These are phyloP conservation scores for Calonectria hongkongensis DNA, from an alignment of 2,329 filamentous ascomycete genomes.

Conservation along the genomic window DNA sequence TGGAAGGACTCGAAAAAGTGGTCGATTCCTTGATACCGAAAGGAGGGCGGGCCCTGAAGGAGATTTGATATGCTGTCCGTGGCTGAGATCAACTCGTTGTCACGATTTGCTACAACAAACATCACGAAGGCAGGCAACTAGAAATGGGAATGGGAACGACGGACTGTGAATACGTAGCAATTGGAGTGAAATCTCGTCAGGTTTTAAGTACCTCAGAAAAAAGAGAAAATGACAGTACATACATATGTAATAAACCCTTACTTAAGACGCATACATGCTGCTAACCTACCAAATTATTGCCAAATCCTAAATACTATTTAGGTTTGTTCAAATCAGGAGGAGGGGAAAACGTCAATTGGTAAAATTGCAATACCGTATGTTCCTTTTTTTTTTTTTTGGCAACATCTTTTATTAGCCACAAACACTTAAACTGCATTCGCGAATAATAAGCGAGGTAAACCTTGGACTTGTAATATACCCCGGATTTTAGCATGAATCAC, in stretches of 20 bases:
- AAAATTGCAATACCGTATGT: too few species aligned
- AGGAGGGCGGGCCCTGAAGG: neutral
- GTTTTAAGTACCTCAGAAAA: too few species aligned
- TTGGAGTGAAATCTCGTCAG: too few species aligned
- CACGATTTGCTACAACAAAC: neutral
- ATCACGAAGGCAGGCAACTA: neutral
- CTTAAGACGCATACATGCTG: too few species aligned
- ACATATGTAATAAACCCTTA: too few species aligned
- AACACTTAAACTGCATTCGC: neutral
- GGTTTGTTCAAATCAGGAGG: neutral
- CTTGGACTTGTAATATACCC: constrained; percentile 23
- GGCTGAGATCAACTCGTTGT: neutral
- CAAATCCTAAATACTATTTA: neutral
- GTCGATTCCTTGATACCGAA: neutral
- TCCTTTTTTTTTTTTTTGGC: too few species aligned
- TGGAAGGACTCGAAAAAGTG: neutral
- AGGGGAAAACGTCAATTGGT: neutral
- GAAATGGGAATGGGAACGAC: too few species aligned
- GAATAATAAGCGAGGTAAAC: constrained; percentile 4
- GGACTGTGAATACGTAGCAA: too few species aligned
- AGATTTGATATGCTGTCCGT: neutral
- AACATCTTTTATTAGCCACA: neutral
- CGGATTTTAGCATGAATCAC: constrained; percentile 17
- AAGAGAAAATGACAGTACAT: too few species aligned
- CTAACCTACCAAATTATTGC: neutral